These are phyloP conservation scores for Haplographium delicatum DNA, from an alignment of 495 filamentous ascomycete genomes.

Conservation along the genomic window DNA sequence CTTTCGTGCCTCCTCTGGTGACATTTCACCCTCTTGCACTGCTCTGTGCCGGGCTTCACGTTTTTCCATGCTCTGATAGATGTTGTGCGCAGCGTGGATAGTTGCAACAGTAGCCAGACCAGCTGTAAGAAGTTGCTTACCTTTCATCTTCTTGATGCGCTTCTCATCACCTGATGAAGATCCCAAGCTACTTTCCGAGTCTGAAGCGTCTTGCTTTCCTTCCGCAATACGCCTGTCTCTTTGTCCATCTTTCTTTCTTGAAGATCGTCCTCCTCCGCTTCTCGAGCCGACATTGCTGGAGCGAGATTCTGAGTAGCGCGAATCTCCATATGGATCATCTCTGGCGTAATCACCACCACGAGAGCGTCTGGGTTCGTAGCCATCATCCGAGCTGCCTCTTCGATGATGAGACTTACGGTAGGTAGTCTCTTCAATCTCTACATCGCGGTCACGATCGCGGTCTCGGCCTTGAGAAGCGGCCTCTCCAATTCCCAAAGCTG, in stretches of 20 bases:
- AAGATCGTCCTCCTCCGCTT: conserved; percentile 21
- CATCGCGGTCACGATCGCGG: conserved; percentile 57
- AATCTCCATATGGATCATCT: conserved; percentile 21
- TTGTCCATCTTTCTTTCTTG: conserved; percentile 26
- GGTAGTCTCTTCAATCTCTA: conserved; percentile 27
- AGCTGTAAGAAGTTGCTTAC: conserved; percentile 78
- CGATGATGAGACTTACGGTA: conserved; percentile 7
- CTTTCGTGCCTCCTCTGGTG: conserved; percentile 67
- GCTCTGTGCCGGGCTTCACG: conserved; percentile 63
- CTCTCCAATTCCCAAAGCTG: conserved; percentile 46
- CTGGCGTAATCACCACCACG: conserved; percentile 17
- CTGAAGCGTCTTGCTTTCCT: conserved; percentile 30
- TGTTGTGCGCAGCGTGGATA: conserved; percentile 77
- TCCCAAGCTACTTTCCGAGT: conserved; percentile 58
- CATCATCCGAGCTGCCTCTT: conserved; percentile 19
- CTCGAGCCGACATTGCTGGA: conserved; percentile 19
- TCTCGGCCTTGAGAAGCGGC: conserved; percentile 22
- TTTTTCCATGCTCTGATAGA: conserved; percentile 72
- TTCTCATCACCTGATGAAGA: conserved; percentile 75
- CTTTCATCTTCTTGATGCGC: conserved; percentile 69
- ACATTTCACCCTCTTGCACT: conserved; percentile 69
- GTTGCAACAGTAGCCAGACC: conserved; percentile 84
- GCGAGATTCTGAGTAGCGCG: conserved; percentile 23
- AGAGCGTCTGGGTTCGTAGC: conserved; percentile 15
- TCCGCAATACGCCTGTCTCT: conserved; percentile 22